Percentiles rank a stretch among this genome's conserved stretches.
phyloP scores from a whole-genome alignment of 768 basidiomycete genomes.

The Podaxis pistillaris region DNA sequence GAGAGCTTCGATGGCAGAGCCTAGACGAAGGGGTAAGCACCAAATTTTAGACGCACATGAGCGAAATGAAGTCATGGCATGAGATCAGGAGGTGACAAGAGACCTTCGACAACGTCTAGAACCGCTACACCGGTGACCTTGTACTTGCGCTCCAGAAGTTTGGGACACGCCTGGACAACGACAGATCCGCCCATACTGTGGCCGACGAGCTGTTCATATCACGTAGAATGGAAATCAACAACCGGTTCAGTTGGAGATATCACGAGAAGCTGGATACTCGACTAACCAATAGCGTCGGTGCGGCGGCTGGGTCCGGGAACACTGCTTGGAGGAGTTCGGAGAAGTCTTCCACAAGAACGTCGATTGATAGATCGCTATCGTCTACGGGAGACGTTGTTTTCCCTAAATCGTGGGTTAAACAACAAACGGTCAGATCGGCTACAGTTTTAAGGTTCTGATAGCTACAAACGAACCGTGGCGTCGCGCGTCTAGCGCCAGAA shows the following conservation, averaged over 20 bases:
- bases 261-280: not conserved
- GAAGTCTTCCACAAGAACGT: constrained; percentile 72
- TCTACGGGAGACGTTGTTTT: constrained; percentile 54
- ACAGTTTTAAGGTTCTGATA: not conserved
- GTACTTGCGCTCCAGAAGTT: constrained; percentile 66
- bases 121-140: constrained; percentile 76
- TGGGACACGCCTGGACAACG: constrained; percentile 66
- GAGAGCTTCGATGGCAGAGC: constrained; percentile 90
- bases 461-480: constrained; percentile 69
- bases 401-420: constrained; percentile 37
- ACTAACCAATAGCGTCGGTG: constrained; percentile 77
- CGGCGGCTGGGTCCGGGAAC: constrained; percentile 58
- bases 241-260: not conserved
- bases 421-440: not conserved
- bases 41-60: not conserved
- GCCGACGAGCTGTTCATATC: constrained; percentile 67
- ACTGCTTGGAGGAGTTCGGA: constrained; percentile 64
- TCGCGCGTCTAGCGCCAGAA: constrained; percentile 80
- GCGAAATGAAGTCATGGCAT: constrained; percentile 1
- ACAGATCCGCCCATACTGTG: constrained; percentile 98
- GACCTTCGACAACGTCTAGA: constrained; percentile 89
- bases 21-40: constrained; percentile 33
- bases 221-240: not conserved
- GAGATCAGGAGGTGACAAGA: not conserved
- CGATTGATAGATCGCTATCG: constrained; percentile 66